A percentile compares a stretch with the other conserved stretches of the same genome.
phyloP scores from a whole-genome alignment of 495 filamentous ascomycete genomes.

The Lindgomyces ingoldianus region DNA sequence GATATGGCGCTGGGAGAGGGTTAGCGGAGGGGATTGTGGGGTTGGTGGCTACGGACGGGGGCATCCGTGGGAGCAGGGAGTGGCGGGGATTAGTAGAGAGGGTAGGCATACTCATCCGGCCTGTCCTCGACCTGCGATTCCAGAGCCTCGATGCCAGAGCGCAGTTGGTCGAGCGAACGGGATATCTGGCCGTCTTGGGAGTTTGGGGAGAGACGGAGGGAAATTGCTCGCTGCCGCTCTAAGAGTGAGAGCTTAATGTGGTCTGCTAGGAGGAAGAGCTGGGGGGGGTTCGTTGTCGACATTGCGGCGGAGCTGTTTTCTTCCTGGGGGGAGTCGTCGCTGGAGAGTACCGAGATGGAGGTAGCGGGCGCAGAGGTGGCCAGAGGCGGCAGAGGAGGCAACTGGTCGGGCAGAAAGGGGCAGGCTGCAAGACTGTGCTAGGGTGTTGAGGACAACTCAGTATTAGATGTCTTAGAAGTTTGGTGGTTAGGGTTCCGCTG shows the following conservation, averaged over 20 bases:
- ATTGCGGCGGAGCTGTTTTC: conserved; percentile 46
- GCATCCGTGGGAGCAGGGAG: not conserved
- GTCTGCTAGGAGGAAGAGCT: conserved; percentile 73
- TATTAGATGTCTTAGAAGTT: no score
- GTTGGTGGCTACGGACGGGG: not conserved
- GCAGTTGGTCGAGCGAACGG: conserved; percentile 80
- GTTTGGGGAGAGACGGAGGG: conserved; percentile 79
- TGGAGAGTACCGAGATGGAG: no score
- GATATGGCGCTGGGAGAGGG: conserved; percentile 18
- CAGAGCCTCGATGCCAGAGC: conserved; percentile 75
- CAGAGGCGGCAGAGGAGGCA: conserved; percentile 1
- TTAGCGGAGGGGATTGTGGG: conserved; percentile 4
- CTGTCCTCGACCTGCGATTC: conserved; percentile 67
- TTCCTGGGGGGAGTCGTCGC: no score
- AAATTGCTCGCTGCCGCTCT: conserved; percentile 82
- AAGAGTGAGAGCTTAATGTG: conserved; percentile 78
- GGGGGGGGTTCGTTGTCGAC: conserved; percentile 53
- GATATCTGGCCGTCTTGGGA: conserved; percentile 88
- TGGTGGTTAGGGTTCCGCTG: not conserved
- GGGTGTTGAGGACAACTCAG: no score
- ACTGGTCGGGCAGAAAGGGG: not conserved
- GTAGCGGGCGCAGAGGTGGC: not conserved
- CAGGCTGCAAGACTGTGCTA: no score
- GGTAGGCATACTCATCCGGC: conserved; percentile 54
- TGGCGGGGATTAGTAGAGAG: not conserved